phyloP scores from a whole-genome alignment of 164 flowering plant genomes.

The Aristolochia californica region DNA sequence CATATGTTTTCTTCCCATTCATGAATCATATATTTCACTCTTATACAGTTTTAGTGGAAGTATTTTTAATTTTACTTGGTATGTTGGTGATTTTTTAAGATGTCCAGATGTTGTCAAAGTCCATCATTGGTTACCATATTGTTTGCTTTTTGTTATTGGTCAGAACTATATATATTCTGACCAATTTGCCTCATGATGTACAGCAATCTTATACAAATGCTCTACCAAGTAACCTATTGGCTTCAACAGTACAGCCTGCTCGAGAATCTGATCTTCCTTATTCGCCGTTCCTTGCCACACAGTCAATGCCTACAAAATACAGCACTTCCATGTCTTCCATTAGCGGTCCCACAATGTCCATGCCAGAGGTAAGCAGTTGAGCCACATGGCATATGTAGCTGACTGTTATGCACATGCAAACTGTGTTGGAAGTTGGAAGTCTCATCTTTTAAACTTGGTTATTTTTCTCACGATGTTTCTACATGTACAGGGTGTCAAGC shows the following conservation, averaged over 20 bases:
- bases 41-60: too few relatives aligned
- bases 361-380: conserved; percentile 58
- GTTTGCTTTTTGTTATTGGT: too few relatives aligned
- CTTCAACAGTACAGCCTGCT: conserved; percentile 48
- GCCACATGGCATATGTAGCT: background rate
- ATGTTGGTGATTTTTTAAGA: too few relatives aligned
- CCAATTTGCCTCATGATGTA: background rate
- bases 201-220: conserved; percentile 69
- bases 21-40: too few relatives aligned
- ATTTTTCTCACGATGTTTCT: background rate
- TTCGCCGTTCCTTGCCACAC: conserved; percentile 62
- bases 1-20: too few relatives aligned
- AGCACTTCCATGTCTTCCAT: conserved; percentile 47
- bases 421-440: too few relatives aligned
- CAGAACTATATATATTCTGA: too few relatives aligned
- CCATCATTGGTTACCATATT: too few relatives aligned
- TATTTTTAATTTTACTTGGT: too few relatives aligned
- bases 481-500: conserved; percentile 46
- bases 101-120: too few relatives aligned
- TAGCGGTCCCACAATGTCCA: conserved; percentile 49
- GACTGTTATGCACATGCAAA: background rate
- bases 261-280: conserved; percentile 69
- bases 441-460: too few relatives aligned
- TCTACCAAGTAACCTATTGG: conserved; percentile 47
- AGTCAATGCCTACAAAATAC: conserved; percentile 64